Evolutionary conservation across 2,329 filamentous ascomycete species (phyloP), one percentile per base, ranked within the genome.

Genomic region (Colletotrichum sp.): DNA sequence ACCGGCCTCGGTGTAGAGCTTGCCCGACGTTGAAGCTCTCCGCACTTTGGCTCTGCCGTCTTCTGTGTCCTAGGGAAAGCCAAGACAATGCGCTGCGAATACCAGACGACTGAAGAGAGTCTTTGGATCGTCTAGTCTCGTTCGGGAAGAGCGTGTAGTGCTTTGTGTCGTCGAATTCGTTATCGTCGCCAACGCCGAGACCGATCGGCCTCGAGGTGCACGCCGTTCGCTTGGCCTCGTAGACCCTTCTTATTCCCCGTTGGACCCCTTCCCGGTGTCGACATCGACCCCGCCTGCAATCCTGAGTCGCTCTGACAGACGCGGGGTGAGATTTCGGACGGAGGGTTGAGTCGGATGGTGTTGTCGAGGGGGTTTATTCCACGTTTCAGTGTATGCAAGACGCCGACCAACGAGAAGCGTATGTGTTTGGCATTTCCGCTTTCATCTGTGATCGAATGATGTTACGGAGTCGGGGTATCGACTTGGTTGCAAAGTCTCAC

Each of bases 311-410:
- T 57, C 28, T 64, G 49, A 26, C 65, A 49, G 39, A 60, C 73
- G 69, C 73, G 73, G 69, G 57, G 32, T 72, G n/a, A 30, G 55
- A 34, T 34, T 39, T 44, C 34, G 26, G 34, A 26, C 21, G 64
- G 57, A 15, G 32, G 28, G 28, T 71, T 70, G 44, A 69, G 57
- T 68, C 64, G 70, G 57, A 39, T 55, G 44, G 26, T 59, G 57
- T 44, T 30, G 64, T 62, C 52, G 57, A 69, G 64, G 72, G 52
- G 39, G 32, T 44, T 68, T 57, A 57, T 44, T 76, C 32, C 39
- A 63, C 28, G 73, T 76, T 76, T 76, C 73, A 73, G 73, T 39
- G n/a, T 30, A 72, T 73, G 73, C 73, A 76, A 64, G 70, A 34
- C 71, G 64, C 70, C 57, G 69, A 16, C 73, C 55, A 69, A 59